Percentiles rank a stretch among this genome's conserved stretches.
Evolutionary conservation across 148 eudicot species (phyloP).

Genomic region (Chenopodium quinoa): DNA sequence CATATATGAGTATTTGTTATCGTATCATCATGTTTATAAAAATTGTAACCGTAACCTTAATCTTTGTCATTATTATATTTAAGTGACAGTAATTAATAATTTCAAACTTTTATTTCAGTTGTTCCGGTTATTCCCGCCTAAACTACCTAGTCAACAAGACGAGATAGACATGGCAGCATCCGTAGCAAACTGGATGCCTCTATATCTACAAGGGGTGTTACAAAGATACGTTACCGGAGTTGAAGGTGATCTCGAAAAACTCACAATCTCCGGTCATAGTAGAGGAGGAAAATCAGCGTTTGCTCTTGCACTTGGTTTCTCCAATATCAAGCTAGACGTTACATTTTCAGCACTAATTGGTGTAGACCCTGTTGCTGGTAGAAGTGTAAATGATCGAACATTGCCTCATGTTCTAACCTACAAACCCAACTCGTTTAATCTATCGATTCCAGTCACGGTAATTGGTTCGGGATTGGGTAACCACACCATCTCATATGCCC

Average conservation of each 20-base stretch:
- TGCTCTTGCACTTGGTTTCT: slow-evolving; percentile 37
- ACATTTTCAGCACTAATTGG: slow-evolving; percentile 37
- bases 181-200: slow-evolving; percentile 33
- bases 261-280: slow-evolving; percentile 49
- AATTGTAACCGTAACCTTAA: no score
- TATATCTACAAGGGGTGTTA: slow-evolving; percentile 26
- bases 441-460: slow-evolving; percentile 15
- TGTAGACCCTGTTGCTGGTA: slow-evolving; percentile 48
- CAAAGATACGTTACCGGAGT: slow-evolving; percentile 18
- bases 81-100: no score
- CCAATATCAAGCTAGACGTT: neutral
- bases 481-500: neutral
- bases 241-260: slow-evolving; percentile 23
- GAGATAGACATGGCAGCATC: slow-evolving; percentile 30
- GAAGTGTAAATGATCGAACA: neutral
- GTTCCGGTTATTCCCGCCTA: neutral
- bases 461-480: slow-evolving; percentile 9
- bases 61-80: no score
- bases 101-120: neutral
- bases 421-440: neutral
- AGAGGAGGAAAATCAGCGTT: slow-evolving; percentile 53
- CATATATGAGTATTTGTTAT: no score
- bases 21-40: no score
- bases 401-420: slow-evolving; percentile 4
- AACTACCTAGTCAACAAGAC: neutral